phyloP scores from a whole-genome alignment of 2,329 filamentous ascomycete species.

The Penicillium concentricum region DNA sequence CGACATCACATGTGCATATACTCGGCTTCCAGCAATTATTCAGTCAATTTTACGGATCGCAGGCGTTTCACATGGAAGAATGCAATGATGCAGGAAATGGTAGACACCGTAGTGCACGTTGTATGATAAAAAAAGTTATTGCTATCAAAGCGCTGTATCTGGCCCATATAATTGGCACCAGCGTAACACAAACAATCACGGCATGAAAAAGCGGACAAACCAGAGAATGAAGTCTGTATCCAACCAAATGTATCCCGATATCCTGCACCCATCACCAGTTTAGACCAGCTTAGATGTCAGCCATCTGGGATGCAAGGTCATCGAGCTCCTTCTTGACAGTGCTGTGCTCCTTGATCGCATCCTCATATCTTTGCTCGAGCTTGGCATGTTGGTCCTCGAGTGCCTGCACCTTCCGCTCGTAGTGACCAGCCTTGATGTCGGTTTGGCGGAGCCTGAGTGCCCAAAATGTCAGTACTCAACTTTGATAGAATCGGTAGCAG shows the following conservation, averaged over 20 bases:
- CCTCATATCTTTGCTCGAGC: slow-evolving; percentile 98
- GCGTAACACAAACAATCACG: slow-evolving; percentile 28
- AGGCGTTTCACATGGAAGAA: slow-evolving; percentile 2
- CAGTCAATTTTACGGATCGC: slow-evolving; percentile 2
- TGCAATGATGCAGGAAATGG: slow-evolving; percentile 14
- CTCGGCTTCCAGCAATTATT: neutral
- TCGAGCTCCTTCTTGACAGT: slow-evolving; percentile 85
- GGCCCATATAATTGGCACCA: slow-evolving; percentile 11
- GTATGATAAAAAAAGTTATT: slow-evolving; percentile 15
- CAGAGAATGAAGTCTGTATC: slow-evolving; percentile 25
- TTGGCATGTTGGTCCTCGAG: slow-evolving; percentile 87
- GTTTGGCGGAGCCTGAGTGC: slow-evolving; percentile 86
- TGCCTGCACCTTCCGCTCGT: slow-evolving; percentile 98
- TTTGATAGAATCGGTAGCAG: neutral
- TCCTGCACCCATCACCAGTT: slow-evolving; percentile 31
- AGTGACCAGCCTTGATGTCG: slow-evolving; percentile 98
- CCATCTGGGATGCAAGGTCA: slow-evolving; percentile 86
- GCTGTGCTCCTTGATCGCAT: slow-evolving; percentile 88
- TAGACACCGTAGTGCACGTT: slow-evolving; percentile 17
- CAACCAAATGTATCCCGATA: slow-evolving; percentile 30
- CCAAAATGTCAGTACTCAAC: slow-evolving; percentile 16
- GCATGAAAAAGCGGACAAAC: slow-evolving; percentile 28
- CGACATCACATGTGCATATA: slow-evolving; percentile 9
- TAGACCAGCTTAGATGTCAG: slow-evolving; percentile 70
- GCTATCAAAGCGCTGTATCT: slow-evolving; percentile 21